phyloP scores from a whole-genome alignment of 176 grass and related monocot genomes.

The Areca catechu region DNA sequence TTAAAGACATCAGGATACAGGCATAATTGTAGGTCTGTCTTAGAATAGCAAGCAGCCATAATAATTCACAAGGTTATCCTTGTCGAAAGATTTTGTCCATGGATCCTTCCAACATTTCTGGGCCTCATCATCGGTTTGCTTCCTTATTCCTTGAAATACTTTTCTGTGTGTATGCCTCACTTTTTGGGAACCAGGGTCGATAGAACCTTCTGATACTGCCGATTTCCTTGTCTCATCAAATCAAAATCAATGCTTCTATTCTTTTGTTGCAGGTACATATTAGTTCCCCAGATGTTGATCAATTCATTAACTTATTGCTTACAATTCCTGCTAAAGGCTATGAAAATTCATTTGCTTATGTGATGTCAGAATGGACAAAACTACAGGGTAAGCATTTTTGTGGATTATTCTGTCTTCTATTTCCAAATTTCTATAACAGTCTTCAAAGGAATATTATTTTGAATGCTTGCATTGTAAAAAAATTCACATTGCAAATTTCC shows the following conservation, averaged over 20 bases:
- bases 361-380: conserved; percentile 93
- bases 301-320: conserved; percentile 83
- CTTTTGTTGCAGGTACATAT: conserved; percentile 72
- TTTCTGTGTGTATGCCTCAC: too few species aligned
- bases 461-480: too few species aligned
- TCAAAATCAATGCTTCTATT: conserved; percentile 4
- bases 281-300: conserved; percentile 75
- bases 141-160: too few species aligned
- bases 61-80: too few species aligned
- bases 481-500: too few species aligned
- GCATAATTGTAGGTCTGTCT: too few species aligned
- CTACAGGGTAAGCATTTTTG: conserved; percentile 47
- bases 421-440: not conserved
- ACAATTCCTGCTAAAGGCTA: conserved; percentile 57
- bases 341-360: conserved; percentile 57
- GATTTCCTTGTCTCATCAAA: not conserved
- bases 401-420: not conserved
- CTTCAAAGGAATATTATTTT: too few species aligned
- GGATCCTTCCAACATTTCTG: too few species aligned
- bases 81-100: too few species aligned
- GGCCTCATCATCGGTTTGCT: too few species aligned
- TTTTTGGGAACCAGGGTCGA: not conserved
- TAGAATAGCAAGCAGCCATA: too few species aligned
- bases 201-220: not conserved
- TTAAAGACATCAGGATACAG: too few species aligned